Base-by-base conservation (phyloP, 768 basidiomycete species). In the Boletus eberwhitei region DNA sequence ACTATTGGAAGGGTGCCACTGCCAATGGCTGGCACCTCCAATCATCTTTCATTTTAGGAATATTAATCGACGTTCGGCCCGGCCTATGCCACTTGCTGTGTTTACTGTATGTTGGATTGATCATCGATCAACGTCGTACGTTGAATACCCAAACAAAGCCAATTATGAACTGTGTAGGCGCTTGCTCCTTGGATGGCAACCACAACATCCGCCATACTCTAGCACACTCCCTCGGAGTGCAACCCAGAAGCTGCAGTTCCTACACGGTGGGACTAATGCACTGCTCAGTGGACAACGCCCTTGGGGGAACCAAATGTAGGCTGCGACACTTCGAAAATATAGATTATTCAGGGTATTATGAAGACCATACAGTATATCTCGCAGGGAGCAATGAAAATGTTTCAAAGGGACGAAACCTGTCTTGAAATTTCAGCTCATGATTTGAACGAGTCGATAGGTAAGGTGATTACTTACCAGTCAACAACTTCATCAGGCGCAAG, bases 31-130 rank as follows among this genome's bases (percentile, higher is more conserved):
- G 40, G 32, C 29, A n/a, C 26, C 11, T 40, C 39, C 43, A 49
- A 31, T 4, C 4, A 0, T 31, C 31, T 9, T 13, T 21, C 11
- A 14, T 34, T 26, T 39, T 1, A n/a, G 29, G 19, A 1, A 29
- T 43, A 43, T 41, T 16, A 26, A n/a, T n/a, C 35, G 40, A 19
- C 13, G 19, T 21, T 38, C 8, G 17, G 41, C 19, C 38, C 38
- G 6, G 34, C 8, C 16, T 12, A 4, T 41, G 43, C 55, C 60
- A 51, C 53, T 47, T 57, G 55, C 64, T 63, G 60, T 62, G 29
- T 9, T 26, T n/a, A n/a, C n/a, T n/a, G n/a, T n/a, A 3, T 26
- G 40, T 44, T 46, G 52, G 40, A 7, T 29, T 24, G 41, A 34
- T 29, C 26, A 34, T 29, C 22, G 26, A n/a, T 19, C 6, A 47